Evolutionary conservation across 2,329 filamentous ascomycete genomes (phyloP), one percentile per base, ranked within the genome.

Genomic region (Claviceps sorghi): DNA sequence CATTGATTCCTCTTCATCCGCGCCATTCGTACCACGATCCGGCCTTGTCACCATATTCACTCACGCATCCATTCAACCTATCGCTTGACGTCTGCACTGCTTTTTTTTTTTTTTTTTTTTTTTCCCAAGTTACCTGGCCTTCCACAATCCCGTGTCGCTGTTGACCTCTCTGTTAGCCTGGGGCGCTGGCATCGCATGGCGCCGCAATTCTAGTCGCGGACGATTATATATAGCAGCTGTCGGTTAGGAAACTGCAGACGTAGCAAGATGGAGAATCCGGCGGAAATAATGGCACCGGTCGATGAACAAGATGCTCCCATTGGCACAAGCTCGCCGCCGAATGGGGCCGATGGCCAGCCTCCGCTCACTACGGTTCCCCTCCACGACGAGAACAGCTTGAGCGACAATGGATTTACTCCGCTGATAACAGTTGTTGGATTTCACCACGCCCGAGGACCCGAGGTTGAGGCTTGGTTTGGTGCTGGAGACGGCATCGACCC

Each of bases 401-500:
- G 59, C 21, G 61, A 58, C 54, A 53, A 59, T 10, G 69, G 70
- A 55, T 84, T 83, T 64, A 71, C 73, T 53, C 86, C 86, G 45
- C 74, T 90, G 64, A 84, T 91, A 48, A 81, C 83, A 57, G 84
- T 91, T 54, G 85, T 91, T 61, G 86, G 85, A 66, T 91, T 91
- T 65, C 86, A 91, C 68, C 86, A 91, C 75, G 85, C 86, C 52
- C 76, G 80, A 65, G 93, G 93, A 9, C 93, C 93, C 34, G 93
- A 98, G 71, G 86, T 97, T 53, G 90, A 97, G 72, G 79, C 77
- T 61, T 97, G 91, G 86, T 88, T 95, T 64, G 89, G 88, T 56
- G 80, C 70, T 30, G 68, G 83, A 21, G 82, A 90, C 59, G 86
- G 82, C 51, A 74, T 72, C 54, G 89, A 96, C 67, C 88, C 91